A percentile compares a stretch with the other conserved stretches of the same genome.
Evolutionary conservation across 2,329 filamentous ascomycete species (phyloP).

Genomic region (Aspergillus terreus): DNA sequence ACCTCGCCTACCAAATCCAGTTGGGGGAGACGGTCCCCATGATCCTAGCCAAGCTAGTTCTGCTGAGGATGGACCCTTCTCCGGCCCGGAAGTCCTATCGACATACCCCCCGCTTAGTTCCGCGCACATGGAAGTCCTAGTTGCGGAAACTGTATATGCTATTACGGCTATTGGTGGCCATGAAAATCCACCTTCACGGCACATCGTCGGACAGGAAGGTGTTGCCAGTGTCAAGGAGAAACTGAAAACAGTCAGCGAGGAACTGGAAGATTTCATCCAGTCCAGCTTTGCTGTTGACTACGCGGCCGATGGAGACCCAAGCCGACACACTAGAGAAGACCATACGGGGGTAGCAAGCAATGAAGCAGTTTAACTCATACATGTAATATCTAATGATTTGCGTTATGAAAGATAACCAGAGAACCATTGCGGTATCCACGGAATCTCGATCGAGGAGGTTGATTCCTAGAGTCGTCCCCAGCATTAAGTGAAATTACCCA

Average conservation of each 20-base stretch:
- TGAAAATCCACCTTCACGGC: conserved; percentile 88
- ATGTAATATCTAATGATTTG: not conserved
- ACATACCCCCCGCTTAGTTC: conserved; percentile 72
- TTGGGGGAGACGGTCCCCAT: conserved; percentile 10
- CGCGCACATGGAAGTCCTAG: conserved; percentile 66
- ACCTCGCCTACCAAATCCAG: conserved; percentile 63
- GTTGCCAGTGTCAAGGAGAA: conserved; percentile 90
- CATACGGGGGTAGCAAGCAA: conserved; percentile 13
- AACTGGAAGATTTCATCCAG: conserved; percentile 93
- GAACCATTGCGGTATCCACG: no score
- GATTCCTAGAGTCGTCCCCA: no score
- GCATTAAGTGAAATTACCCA: not conserved
- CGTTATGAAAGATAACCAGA: not conserved
- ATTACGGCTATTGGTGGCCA: conserved; percentile 89
- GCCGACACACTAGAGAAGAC: conserved; percentile 17
- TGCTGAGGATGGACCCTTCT: conserved; percentile 34
- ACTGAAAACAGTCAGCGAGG: conserved; percentile 91
- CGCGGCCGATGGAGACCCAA: conserved; percentile 28
- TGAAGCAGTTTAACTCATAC: conserved; percentile 11
- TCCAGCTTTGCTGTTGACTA: conserved; percentile 78
- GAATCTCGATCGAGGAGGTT: no score
- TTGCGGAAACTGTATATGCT: conserved; percentile 86
- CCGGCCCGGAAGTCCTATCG: conserved; percentile 51
- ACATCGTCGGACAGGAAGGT: conserved; percentile 90
- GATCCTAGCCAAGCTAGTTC: conserved; percentile 21